phyloP scores from a whole-genome alignment of 768 basidiomycete genomes.

The Suillus paluster region DNA sequence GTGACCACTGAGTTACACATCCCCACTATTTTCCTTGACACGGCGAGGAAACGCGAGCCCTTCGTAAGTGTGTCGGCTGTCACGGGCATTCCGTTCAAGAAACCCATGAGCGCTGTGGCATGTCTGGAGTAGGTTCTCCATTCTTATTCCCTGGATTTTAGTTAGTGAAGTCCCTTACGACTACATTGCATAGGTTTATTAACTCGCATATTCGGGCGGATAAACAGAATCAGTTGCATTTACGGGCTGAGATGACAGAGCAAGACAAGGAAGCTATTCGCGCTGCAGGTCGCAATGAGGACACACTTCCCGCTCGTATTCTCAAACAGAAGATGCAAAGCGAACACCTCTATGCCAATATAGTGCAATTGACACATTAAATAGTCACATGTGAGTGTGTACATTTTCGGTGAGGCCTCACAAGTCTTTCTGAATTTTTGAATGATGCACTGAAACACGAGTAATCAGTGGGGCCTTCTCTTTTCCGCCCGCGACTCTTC shows the following conservation, averaged over 20 bases:
- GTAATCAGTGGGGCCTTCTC: too few relatives aligned
- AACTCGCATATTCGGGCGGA: slow-evolving; percentile 19
- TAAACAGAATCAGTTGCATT: slow-evolving; percentile 19
- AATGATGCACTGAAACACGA: too few relatives aligned
- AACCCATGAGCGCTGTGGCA: slow-evolving; percentile 17
- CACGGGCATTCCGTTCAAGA: slow-evolving; percentile 5
- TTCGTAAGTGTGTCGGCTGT: slow-evolving; percentile 15
- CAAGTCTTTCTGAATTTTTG: too few relatives aligned
- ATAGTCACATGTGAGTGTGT: background rate
- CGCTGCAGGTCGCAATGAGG: background rate
- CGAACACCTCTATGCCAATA: slow-evolving; percentile 12
- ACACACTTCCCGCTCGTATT: background rate
- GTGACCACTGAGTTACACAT: slow-evolving; percentile 12
- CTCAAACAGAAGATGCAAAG: slow-evolving; percentile 20
- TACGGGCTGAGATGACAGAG: slow-evolving; percentile 22
- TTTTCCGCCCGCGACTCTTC: too few relatives aligned
- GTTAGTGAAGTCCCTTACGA: background rate
- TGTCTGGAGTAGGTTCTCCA: slow-evolving; percentile 14
- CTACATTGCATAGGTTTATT: slow-evolving; percentile 10
- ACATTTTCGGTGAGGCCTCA: too few relatives aligned
- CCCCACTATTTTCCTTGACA: slow-evolving; percentile 1
- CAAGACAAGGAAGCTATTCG: slow-evolving; percentile 14
- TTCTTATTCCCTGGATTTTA: background rate
- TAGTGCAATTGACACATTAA: background rate
- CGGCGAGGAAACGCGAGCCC: slow-evolving; percentile 16